Conservation (phyloP, 495 filamentous ascomycete genomes). For the Hypomontagnella submonticulosa region DNA sequence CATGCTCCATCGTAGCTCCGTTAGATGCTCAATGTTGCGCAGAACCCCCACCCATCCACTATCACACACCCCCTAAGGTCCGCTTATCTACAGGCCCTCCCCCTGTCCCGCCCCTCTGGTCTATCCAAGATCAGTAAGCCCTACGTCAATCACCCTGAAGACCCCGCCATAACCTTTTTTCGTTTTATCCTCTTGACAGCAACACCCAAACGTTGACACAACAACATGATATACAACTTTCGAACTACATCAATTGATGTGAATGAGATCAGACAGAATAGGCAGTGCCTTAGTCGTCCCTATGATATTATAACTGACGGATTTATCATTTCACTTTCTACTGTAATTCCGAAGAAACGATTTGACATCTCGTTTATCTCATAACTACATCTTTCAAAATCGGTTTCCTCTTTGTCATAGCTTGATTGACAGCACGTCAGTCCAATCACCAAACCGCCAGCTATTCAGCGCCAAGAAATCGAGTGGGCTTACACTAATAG, state of each 20-base stretch:
- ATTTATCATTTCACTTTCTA: neutral
- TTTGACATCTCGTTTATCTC: constrained; percentile 23
- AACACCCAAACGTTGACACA: constrained; percentile 16
- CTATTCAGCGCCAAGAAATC: constrained; percentile 26
- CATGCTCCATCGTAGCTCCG: constrained; percentile 7
- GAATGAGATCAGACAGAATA: constrained; percentile 12
- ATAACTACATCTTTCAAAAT: neutral
- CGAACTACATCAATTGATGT: neutral
- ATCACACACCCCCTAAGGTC: neutral
- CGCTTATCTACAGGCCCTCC: constrained; percentile 25
- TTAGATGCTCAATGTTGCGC: constrained; percentile 35
- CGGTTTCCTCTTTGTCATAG: constrained; percentile 5
- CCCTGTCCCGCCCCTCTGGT: constrained; percentile 43
- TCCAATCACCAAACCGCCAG: constrained; percentile 23
- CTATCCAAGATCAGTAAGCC: constrained; percentile 38
- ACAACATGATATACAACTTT: constrained; percentile 13
- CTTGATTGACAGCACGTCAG: constrained; percentile 11
- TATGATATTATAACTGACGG: neutral
- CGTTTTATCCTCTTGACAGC: constrained; percentile 14
- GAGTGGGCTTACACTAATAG: constrained; percentile 19
- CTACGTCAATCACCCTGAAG: constrained; percentile 39
- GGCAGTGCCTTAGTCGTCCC: neutral
- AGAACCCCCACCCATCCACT: constrained; percentile 12
- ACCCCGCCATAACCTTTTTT: constrained; percentile 33
- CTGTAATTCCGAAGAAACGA: constrained; percentile 14